Evolutionary conservation across 148 eudicot genomes (phyloP).

Genomic region (Dianthus caryophyllus): DNA sequence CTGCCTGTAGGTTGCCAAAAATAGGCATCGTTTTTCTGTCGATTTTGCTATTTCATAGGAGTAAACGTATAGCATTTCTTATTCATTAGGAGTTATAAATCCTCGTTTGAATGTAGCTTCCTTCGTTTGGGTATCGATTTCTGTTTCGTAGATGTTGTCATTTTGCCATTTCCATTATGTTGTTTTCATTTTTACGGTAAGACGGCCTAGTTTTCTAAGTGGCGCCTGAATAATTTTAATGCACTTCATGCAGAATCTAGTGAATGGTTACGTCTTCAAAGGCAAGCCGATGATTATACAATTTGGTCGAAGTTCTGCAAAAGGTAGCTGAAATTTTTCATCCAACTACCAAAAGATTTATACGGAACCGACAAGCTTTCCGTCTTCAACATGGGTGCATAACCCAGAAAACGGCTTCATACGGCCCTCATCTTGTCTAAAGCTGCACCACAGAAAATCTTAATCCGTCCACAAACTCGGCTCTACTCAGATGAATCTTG

Average conservation of each 20-base stretch:
- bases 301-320: slow-evolving; percentile 71
- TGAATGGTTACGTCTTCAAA: slow-evolving; percentile 81
- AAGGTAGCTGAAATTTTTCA: slow-evolving; percentile 23
- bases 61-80: too few relatives aligned
- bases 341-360: background rate
- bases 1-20: background rate
- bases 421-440: background rate
- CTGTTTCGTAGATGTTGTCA: background rate
- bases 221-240: background rate
- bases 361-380: background rate
- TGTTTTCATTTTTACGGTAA: background rate
- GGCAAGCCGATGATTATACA: slow-evolving; percentile 96
- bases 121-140: background rate
- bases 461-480: too few relatives aligned
- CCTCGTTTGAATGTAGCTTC: too few relatives aligned
- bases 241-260: slow-evolving; percentile 54
- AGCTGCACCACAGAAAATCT: background rate
- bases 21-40: background rate
- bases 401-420: background rate
- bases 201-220: background rate
- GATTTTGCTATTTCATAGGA: background rate
- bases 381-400: background rate
- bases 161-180: background rate
- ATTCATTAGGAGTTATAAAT: too few relatives aligned
- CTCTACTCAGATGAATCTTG: too few relatives aligned